Conservation (phyloP, 2,329 filamentous ascomycete species). For the Aspergillus proliferans region DNA sequence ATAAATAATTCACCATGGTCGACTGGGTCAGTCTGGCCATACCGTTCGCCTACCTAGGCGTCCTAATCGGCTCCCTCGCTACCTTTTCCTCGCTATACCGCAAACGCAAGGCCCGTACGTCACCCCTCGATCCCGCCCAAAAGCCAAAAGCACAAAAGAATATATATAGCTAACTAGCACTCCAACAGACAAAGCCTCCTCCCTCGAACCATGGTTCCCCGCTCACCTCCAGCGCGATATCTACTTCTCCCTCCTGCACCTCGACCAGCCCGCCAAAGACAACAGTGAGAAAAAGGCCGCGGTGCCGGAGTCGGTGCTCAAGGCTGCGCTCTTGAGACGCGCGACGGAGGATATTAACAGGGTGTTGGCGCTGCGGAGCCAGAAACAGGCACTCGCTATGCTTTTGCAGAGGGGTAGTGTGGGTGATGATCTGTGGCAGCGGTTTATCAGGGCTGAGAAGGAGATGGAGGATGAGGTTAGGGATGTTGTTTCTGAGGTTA, state of each 20-base stretch:
- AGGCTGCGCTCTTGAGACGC: conserved; percentile 79
- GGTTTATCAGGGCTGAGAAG: conserved; percentile 86
- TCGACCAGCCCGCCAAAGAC: conserved; percentile 51
- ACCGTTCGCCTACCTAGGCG: conserved; percentile 81
- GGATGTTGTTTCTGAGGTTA: conserved; percentile 87
- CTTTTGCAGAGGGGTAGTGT: conserved; percentile 86
- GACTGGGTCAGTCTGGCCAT: conserved; percentile 82
- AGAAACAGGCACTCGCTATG: conserved; percentile 79
- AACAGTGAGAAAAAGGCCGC: conserved; percentile 60
- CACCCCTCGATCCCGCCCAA: not conserved
- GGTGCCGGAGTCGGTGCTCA: conserved; percentile 77
- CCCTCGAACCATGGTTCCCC: conserved; percentile 90
- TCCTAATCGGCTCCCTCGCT: conserved; percentile 79
- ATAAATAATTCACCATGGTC: conserved; percentile 38
- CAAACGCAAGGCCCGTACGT: conserved; percentile 77
- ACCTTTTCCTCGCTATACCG: conserved; percentile 92
- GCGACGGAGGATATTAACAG: conserved; percentile 90
- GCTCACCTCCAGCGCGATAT: conserved; percentile 87
- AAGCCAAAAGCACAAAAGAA: not conserved
- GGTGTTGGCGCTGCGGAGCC: conserved; percentile 78
- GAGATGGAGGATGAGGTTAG: conserved; percentile 95
- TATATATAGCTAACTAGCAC: conserved; percentile 9
- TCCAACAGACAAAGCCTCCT: conserved; percentile 65
- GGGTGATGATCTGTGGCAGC: conserved; percentile 91
- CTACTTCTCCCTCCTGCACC: conserved; percentile 85